phyloP scores from a whole-genome alignment of 179 eudicot genomes.

The Beta corolliflora region DNA sequence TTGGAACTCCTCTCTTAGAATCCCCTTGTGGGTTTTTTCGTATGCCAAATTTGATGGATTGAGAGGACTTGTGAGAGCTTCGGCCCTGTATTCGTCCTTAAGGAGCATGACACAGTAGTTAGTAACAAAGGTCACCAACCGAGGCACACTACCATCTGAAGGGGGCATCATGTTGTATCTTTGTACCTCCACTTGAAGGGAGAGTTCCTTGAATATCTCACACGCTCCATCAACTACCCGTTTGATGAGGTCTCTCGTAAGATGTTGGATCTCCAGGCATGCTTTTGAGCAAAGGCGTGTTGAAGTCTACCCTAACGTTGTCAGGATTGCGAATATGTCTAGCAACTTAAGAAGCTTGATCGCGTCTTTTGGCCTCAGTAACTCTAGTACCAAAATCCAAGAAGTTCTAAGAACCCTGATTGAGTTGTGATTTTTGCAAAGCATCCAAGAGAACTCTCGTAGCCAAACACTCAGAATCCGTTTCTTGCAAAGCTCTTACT shows the following conservation, averaged over 20 bases:
- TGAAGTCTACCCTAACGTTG: conserved; percentile 61
- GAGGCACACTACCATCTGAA: conserved; percentile 75
- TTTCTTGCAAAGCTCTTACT: conserved; percentile 53
- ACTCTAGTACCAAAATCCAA: conserved; percentile 59
- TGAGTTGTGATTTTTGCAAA: conserved; percentile 51
- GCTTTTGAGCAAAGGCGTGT: conserved; percentile 60
- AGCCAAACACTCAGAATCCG: conserved; percentile 42
- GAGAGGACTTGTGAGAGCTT: conserved; percentile 55
- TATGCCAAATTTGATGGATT: conserved; percentile 64
- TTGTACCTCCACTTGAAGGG: conserved; percentile 66
- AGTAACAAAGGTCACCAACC: conserved; percentile 62
- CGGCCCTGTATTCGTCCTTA: conserved; percentile 50
- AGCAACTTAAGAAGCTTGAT: conserved; percentile 74
- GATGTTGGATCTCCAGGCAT: conserved; percentile 55
- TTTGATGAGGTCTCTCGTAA: conserved; percentile 70
- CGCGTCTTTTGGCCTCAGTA: conserved; percentile 79
- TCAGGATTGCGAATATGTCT: conserved; percentile 61
- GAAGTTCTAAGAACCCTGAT: conserved; percentile 57
- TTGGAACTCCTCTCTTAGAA: conserved; percentile 47
- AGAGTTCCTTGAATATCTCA: conserved; percentile 74
- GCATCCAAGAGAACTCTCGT: conserved; percentile 41
- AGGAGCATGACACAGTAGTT: conserved; percentile 66
- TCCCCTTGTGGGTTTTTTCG: conserved; percentile 29
- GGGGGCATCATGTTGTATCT: conserved; percentile 42
- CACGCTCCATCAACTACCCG: conserved; percentile 60